Conservation (phyloP, 805 yeast genomes). For the Kodamaea hsintzibuensis region DNA sequence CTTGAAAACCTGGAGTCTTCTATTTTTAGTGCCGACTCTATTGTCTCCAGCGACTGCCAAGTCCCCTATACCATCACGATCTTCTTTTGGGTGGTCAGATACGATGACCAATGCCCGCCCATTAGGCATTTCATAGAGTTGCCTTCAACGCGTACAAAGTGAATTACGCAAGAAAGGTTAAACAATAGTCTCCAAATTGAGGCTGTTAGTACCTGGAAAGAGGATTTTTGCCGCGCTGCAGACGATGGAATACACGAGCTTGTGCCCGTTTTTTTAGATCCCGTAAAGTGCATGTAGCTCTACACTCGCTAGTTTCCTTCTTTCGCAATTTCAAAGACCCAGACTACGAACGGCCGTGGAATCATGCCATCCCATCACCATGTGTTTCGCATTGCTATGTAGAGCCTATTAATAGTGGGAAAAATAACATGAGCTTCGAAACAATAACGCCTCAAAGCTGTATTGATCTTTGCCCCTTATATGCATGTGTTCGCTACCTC, state of each 20-base stretch:
- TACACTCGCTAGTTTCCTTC: too few species aligned
- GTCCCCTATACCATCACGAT: background rate
- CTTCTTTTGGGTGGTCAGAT: background rate
- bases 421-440: background rate
- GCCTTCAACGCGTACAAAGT: background rate
- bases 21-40: background rate
- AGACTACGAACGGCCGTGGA: too few species aligned
- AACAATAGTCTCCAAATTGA: background rate
- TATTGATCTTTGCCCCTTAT: background rate
- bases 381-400: too few species aligned
- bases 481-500: background rate
- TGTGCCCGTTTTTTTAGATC: background rate
- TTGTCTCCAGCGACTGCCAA: background rate
- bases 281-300: background rate
- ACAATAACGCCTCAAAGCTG: background rate
- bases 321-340: too few species aligned
- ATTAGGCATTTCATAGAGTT: background rate
- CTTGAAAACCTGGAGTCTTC: background rate
- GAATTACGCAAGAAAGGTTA: background rate
- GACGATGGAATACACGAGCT: background rate
- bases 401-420: background rate
- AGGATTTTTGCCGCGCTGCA: background rate
- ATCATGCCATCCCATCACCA: too few species aligned
- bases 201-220: background rate
- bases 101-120: background rate